Base-by-base conservation (phyloP, 140 eudicot species). In the Flaveria floridana region DNA sequence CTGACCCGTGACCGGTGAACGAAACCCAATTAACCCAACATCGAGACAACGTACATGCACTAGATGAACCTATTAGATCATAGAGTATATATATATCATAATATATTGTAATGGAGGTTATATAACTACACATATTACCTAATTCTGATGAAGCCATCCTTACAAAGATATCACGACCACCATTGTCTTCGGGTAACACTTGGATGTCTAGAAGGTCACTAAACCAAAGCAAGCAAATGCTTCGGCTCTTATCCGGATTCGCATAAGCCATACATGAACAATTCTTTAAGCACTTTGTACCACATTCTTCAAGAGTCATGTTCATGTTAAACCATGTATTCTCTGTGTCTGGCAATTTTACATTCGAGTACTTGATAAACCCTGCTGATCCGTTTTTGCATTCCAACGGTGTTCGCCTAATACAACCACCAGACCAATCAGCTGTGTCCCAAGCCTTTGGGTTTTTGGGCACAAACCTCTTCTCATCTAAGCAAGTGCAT, bases 241-340 rank as follows among this genome's bases (percentile, higher is more conserved):
- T 85, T 47, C 74, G 79, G 7, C 79, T 74, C 0, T 51, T 21
- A 16, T 80, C 78, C 7, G 76, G 41, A 59, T 66, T 74, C 16
- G 84, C 71, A 64, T 85, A 87, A 13, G 89, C 87, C 78, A 58
- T 76, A 73, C 89, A 82, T 13, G 65, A 51, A 66, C 89, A 85
- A 55, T 87, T 83, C 76, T 67, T 65, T 65, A 87, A 70, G 79
- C 94, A 85, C 1, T 21, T 18, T 34, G 12, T 20, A 41, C 14
- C 30, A 48, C 89, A 85, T 69, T 83, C 86, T 37, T 80, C 39
- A 15, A 72, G 16, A 23, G 3, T 79, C 86, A 76, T 81, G 42
- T 53, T 85, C 70, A 20, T 66, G 50, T 83, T 76, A 34, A 59
- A 79, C 86, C 77, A 80, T 16, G 83, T 72, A 69, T 37, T 41